These are phyloP conservation scores for Beauveria pseudobassiana DNA, from an alignment of 2,329 filamentous ascomycete species.

Conservation along the genomic window DNA sequence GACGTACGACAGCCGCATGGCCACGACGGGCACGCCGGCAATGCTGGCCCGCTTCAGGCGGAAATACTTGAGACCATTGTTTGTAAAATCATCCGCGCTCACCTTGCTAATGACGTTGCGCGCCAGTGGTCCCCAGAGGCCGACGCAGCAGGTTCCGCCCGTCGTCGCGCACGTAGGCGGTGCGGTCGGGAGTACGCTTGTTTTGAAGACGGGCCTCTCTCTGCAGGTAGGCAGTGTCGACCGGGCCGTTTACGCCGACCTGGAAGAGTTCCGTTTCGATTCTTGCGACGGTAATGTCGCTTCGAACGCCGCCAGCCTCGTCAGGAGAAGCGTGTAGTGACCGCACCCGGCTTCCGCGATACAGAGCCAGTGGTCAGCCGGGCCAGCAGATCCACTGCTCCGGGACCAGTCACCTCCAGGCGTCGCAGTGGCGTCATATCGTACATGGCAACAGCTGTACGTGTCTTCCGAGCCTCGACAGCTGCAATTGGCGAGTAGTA, in stretches of 20 bases:
- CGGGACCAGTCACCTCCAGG: conserved; percentile 50
- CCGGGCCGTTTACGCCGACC: conserved; percentile 47
- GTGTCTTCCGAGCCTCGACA: conserved; percentile 57
- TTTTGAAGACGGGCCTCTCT: conserved; percentile 44
- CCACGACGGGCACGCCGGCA: conserved; percentile 47
- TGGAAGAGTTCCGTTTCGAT: conserved; percentile 44
- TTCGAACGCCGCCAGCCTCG: conserved; percentile 42
- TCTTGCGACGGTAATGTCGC: conserved; percentile 50
- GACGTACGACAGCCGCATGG: conserved; percentile 50
- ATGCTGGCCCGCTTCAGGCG: conserved; percentile 41
- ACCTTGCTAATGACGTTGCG: conserved; percentile 41
- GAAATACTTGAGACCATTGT: conserved; percentile 41
- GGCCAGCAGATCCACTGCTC: conserved; percentile 47
- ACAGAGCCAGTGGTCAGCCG: conserved; percentile 44
- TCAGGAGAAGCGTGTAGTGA: conserved; percentile 53
- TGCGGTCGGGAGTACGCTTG: conserved; percentile 30
- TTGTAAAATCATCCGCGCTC: conserved; percentile 37
- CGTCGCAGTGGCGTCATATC: conserved; percentile 55
- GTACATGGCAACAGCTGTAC: conserved; percentile 54
- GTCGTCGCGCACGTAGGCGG: conserved; percentile 50
- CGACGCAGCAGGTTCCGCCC: conserved; percentile 51
- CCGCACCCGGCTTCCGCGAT: conserved; percentile 35
- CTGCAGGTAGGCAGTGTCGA: conserved; percentile 46
- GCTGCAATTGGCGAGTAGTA: conserved; percentile 53
- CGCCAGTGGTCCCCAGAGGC: conserved; percentile 54